Percentiles rank a stretch among this genome's conserved stretches.
Conservation (phyloP, 202 grass and related monocot species). For the Thinopyrum obtusiflorum region DNA sequence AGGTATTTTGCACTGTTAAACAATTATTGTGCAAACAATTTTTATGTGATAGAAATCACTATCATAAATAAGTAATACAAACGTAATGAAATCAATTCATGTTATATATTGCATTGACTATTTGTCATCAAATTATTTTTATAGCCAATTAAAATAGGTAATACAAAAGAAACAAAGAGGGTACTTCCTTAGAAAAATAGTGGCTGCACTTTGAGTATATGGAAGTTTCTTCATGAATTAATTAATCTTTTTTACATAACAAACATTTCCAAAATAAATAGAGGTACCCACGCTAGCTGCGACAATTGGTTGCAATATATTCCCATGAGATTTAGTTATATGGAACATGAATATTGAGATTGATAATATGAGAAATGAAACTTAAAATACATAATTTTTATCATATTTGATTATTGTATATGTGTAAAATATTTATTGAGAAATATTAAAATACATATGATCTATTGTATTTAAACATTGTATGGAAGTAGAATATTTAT, state of each 20-base stretch:
- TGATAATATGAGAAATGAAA: neutral
- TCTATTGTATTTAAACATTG: neutral
- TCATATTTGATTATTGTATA: neutral
- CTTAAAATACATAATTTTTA: neutral
- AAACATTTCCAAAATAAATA: neutral
- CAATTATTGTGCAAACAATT: neutral
- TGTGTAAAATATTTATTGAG: neutral
- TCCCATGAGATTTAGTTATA: neutral
- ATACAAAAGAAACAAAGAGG: neutral
- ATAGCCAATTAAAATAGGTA: neutral
- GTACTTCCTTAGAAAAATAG: neutral
- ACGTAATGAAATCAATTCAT: neutral
- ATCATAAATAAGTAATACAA: neutral
- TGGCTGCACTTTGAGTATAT: neutral
- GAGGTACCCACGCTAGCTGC: neutral
- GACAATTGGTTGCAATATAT: neutral
- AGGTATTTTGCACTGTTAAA: neutral
- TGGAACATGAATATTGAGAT: neutral
- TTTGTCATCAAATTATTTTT: neutral
- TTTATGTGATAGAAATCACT: neutral
- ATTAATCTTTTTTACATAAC: neutral
- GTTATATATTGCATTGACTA: neutral
- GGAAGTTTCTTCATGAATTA: neutral
- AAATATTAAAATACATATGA: neutral
- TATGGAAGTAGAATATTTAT: neutral